Percentiles rank a stretch among this genome's conserved stretches.
These are phyloP conservation scores for Pythium vanterpoolii DNA, from an alignment of 352 stramenopile genomes.

Conservation along the genomic window DNA sequence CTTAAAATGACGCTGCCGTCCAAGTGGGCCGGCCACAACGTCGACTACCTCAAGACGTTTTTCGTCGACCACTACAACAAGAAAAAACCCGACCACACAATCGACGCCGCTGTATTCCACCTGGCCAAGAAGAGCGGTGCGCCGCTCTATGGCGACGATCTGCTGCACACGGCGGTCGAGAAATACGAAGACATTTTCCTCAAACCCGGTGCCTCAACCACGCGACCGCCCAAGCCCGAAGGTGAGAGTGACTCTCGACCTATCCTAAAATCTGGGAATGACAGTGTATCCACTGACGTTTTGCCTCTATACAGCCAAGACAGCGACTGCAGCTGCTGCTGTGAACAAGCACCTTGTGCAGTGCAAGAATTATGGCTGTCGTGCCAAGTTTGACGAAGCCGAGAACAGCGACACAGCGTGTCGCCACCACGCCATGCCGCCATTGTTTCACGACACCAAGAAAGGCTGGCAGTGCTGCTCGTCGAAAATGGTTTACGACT, in stretches of 20 bases:
- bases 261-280: too few relatives aligned
- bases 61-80: constrained; percentile 91
- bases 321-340: constrained; percentile 2
- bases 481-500: constrained; percentile 92
- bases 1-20: constrained; percentile 88
- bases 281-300: neutral
- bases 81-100: constrained; percentile 72
- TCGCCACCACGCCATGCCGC: constrained; percentile 71
- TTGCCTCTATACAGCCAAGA: neutral
- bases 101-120: constrained; percentile 53
- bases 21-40: constrained; percentile 78
- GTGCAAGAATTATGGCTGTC: constrained; percentile 87
- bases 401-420: constrained; percentile 80
- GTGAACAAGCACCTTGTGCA: constrained; percentile 50
- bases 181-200: constrained; percentile 89
- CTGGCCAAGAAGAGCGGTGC: constrained; percentile 63
- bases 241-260: too few relatives aligned
- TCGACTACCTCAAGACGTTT: constrained; percentile 87
- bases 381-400: constrained; percentile 72
- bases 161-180: constrained; percentile 74
- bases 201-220: constrained; percentile 36
- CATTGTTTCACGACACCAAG: constrained; percentile 89
- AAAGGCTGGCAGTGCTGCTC: constrained; percentile 91
- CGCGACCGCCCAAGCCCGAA: constrained; percentile 13
- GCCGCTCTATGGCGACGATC: constrained; percentile 64